Evolutionary conservation across 306 rosid species (phyloP), one percentile per base, ranked within the genome.

Genomic region (Cicer chorassanicum): DNA sequence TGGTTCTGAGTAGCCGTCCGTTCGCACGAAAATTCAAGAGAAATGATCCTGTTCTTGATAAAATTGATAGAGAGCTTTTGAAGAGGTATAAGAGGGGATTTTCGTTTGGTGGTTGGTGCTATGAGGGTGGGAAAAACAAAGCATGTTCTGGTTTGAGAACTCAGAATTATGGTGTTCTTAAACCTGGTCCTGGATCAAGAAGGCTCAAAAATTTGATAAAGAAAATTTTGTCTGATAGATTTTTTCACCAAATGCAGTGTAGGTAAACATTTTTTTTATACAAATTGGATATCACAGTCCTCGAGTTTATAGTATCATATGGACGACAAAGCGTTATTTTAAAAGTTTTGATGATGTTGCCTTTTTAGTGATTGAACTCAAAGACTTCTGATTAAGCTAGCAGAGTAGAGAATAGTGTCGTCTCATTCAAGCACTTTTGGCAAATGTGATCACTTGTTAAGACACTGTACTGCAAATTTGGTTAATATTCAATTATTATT

Each of bases 11-110:
- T 69, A 84, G 83, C 84, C 96, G 94, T 19, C 97, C 98, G 1
- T 91, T 93, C 6, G 98, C 98, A 7, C 21, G 98, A 57, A 93
- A 93, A 50, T 93, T 93, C 88, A 91, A 89, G 85, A 76, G 85
- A 43, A 87, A 87, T 3, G 89, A 86, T 48, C 79, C 75, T 0
- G 90, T 91, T 12, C 91, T 89, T 12, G 91, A 84, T 71, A 91
- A 79, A 36, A 88, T 93, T 44, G 98, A 93, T 57, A 89, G 87
- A 6, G 91, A 89, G 1, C 82, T 93, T 57, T 85, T 93, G 9
- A 87, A 87, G 80, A 80, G 93, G 68, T 84, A 40, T 13, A 82
- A 9, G 0, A 84, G 87, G 5, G 64, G 81, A 9, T 91, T 86
- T 77, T 55, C 91, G 21, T 82, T 16, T 41, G 96, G 97, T 0